Conservation (phyloP, 2,329 filamentous ascomycete species). For the Blumeria graminis region DNA sequence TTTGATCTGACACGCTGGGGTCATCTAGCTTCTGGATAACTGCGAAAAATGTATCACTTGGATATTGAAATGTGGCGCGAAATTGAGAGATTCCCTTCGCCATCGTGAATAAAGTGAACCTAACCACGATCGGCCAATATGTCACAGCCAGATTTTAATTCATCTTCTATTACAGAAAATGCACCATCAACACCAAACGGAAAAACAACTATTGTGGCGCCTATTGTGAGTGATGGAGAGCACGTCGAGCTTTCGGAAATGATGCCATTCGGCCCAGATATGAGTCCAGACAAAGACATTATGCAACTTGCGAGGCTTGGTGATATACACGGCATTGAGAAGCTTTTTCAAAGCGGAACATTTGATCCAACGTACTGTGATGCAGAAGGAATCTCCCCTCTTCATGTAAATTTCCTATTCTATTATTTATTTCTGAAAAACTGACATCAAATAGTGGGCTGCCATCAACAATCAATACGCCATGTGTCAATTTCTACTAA, state of each 20-base stretch:
- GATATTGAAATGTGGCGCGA: too few relatives aligned
- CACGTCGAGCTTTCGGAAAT: constrained; percentile 16
- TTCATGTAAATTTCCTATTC: constrained; percentile 46
- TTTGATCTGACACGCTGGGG: too few relatives aligned
- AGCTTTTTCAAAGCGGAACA: constrained; percentile 62
- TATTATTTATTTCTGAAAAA: neutral
- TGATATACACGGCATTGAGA: constrained; percentile 68
- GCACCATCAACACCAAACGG: constrained; percentile 27
- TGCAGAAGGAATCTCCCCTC: constrained; percentile 78
- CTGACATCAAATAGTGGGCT: constrained; percentile 46
- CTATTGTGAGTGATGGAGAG: constrained; percentile 25
- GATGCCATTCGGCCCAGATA: constrained; percentile 7
- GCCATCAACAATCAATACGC: constrained; percentile 97
- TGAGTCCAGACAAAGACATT: constrained; percentile 43
- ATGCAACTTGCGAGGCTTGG: constrained; percentile 88
- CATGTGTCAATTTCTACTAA: constrained; percentile 87
- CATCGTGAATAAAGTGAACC: too few relatives aligned
- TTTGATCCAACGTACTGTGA: constrained; percentile 66
- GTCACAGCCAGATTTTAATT: neutral
- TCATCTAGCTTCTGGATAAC: too few relatives aligned
- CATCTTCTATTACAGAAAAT: constrained; percentile 1
- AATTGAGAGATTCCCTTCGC: too few relatives aligned
- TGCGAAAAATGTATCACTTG: too few relatives aligned
- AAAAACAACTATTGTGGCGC: constrained; percentile 27
- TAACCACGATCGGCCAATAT: neutral